Base-by-base conservation (phyloP, 2,329 filamentous ascomycete genomes). In the Colletotrichum brevisporum region DNA sequence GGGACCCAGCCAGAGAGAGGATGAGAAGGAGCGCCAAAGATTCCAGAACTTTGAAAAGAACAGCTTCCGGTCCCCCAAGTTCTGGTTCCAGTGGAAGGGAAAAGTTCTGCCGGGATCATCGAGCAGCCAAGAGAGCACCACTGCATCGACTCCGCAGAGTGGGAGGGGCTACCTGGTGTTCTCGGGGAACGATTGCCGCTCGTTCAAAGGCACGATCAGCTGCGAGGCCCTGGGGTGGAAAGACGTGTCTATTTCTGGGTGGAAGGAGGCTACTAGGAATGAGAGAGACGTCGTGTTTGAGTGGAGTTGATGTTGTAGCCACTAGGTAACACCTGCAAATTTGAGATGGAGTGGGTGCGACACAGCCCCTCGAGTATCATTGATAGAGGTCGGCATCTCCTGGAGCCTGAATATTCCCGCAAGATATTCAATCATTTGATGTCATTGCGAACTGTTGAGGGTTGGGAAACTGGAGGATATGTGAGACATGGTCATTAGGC, bases 71-170 rank as follows among this genome's bases (percentile, higher is more conserved):
- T 69, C 67, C 1, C 67, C 67, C 9, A 69, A 67, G 18, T 67
- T 69, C 15, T 69, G 67, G 67, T 67, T 69, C 8, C 55, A 67
- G 39, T 69, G 63, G 67, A 55, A 67, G 16, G 67, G 67, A 1
- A 12, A 24, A 15, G 50, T 55, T 5, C 2, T 9, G 0, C 6
- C 41, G 0, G 9, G 21, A 0, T 1, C 31, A 24, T 15, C 48
- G 10, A 27, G 10, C 24, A 2, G 15, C 6, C 12, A 12, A 12
- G 41, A 16, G 21, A 43, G 10, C 1, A 6, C n/a, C 2, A 13
- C 5, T 0, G 8, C 2, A 9, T 15, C 12, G 41, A 27, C 1
- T 6, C 12, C 2, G 6, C 50, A 53, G 15, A 61, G 36, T 21
- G 62, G 67, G 6, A 60, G 62, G 21, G 67, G 67, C 24, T 69